Base-by-base conservation (phyloP, 2,329 filamentous ascomycete genomes). In the Myotisia sp. region DNA sequence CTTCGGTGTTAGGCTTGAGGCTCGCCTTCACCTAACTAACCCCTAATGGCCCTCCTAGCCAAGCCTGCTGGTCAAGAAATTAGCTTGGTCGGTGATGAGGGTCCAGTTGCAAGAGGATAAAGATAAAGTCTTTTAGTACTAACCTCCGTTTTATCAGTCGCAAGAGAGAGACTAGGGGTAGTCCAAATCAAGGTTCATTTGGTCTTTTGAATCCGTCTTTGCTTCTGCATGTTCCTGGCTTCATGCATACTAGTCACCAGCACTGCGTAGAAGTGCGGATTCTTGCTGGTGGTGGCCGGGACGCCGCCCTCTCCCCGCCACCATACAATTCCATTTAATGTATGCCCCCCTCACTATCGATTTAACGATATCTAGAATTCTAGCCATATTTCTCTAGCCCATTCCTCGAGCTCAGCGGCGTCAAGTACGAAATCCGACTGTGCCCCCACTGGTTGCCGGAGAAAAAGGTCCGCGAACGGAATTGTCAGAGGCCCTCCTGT, bases 381-480 rank as follows among this genome's bases (percentile, higher is more conserved):
- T 33, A 12, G 5, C 30, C 13, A 33, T 7, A 26, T 20, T 8
- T 7, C 2, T 5, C 26, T 26, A 7, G 30, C 20, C 30, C 30
- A 33, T 14, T 23, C 12, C 14, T 33, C 20, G 5, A 33, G 18
- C n/a, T 33, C 30, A 5, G 19, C 13, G 5, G 18, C 13, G 5
- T 14, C 18, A 24, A 23, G 17, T 33, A 10, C 20, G 9, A 34
- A n/a, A 14, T 29, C 36, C 3, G 10, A 22, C 23, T 37, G 30
- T 7, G 28, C 23, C 23, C 24, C 8, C 10, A 28, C 13, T 12
- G 36, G 16, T 10, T 26, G 12, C 17, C 29, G 21, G 14, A 37
- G 36, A 29, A 37, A 37, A 7, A 37, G 22, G 24, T 37, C 36
- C 6, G 16, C 4, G 23, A 37, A 37, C 9, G 36, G 36, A 23